Conservation (phyloP, 805 yeast species). For the Starmerella vaccinii region DNA sequence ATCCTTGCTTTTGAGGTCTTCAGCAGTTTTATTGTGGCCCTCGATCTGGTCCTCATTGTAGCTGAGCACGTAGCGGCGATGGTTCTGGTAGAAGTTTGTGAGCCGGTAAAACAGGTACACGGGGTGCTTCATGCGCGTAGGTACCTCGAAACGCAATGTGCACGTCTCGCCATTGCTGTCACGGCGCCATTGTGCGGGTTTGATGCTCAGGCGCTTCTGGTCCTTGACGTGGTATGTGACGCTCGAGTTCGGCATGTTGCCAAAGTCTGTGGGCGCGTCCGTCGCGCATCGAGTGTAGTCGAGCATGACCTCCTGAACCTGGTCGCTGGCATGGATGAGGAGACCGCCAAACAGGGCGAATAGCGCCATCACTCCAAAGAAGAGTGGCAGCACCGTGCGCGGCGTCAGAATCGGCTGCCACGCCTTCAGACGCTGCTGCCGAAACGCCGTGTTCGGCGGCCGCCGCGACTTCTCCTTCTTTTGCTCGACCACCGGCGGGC, state of each 20-base stretch:
- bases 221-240: constrained; percentile 41
- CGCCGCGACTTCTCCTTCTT: constrained; percentile 33
- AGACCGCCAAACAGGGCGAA: constrained; percentile 91
- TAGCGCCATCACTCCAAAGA: constrained; percentile 60
- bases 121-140: constrained; percentile 59
- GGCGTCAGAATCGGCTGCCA: constrained; percentile 90
- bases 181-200: constrained; percentile 56
- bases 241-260: constrained; percentile 50
- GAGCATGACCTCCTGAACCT: constrained; percentile 63
- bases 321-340: constrained; percentile 62
- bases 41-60: constrained; percentile 70
- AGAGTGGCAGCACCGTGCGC: constrained; percentile 74
- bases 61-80: constrained; percentile 82
- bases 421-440: constrained; percentile 52
- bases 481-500: constrained; percentile 25
- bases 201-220: constrained; percentile 19
- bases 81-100: constrained; percentile 89
- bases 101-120: constrained; percentile 70
- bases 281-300: constrained; percentile 63
- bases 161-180: constrained; percentile 43
- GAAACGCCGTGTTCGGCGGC: constrained; percentile 39
- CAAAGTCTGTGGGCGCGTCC: constrained; percentile 41
- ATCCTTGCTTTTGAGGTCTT: constrained; percentile 39
- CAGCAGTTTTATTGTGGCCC: constrained; percentile 56
- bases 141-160: constrained; percentile 58